Conservation (phyloP, 371 early-diverging fungal species). For the Mortierella sp. region DNA sequence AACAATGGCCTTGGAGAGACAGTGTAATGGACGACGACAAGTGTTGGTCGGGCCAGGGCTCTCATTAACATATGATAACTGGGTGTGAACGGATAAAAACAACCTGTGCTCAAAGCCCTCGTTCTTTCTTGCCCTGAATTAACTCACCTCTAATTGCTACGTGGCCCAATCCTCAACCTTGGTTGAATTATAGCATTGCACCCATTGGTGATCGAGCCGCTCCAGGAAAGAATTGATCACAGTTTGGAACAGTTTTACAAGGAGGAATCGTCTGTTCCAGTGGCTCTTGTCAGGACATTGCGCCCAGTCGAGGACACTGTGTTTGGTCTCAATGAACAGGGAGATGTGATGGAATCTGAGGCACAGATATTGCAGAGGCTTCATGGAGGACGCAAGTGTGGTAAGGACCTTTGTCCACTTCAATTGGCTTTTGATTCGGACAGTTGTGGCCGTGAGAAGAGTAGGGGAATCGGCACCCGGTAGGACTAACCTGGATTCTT, state of each 20-base stretch:
- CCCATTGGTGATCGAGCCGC: slow-evolving; percentile 4
- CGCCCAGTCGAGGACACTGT: slow-evolving; percentile 19
- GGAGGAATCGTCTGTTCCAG: slow-evolving; percentile 28
- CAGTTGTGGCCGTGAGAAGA: no score
- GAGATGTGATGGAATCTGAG: background rate
- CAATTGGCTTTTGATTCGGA: no score
- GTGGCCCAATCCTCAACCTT: background rate
- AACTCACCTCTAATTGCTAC: no score
- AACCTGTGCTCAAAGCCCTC: no score
- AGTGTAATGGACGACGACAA: background rate
- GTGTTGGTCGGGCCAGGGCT: background rate
- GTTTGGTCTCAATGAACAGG: background rate
- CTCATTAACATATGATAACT: slow-evolving; percentile 1
- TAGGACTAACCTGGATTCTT: no score
- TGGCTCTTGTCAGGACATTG: slow-evolving; percentile 32
- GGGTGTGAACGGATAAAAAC: no score
- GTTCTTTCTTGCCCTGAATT: no score
- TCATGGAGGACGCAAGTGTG: slow-evolving; percentile 13
- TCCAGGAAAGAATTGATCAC: slow-evolving; percentile 30
- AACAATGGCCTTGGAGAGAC: background rate
- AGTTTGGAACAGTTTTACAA: slow-evolving; percentile 25
- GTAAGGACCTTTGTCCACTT: background rate
- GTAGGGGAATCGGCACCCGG: background rate
- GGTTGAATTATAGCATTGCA: slow-evolving; percentile 23
- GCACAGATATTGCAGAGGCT: background rate